Evolutionary conservation across 2,329 filamentous ascomycete genomes (phyloP).

Genomic region (Nannizziopsis arthrosporioides): DNA sequence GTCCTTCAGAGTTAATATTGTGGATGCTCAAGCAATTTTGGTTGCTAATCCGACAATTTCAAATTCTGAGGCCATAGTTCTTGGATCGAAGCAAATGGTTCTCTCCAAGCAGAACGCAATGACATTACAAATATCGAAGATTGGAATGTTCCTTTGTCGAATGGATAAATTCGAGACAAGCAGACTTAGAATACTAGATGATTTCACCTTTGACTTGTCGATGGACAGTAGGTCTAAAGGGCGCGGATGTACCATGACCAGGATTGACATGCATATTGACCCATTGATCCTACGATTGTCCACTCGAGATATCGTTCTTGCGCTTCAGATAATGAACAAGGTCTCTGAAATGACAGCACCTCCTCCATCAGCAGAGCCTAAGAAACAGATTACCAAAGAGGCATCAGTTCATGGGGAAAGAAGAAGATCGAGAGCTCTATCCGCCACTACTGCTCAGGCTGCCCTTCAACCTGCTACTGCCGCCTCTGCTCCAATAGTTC

Average conservation of each 20-base stretch:
- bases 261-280: slow-evolving; percentile 77
- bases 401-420: background rate
- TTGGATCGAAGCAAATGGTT: slow-evolving; percentile 86
- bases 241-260: slow-evolving; percentile 52
- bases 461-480: background rate
- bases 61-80: slow-evolving; percentile 88
- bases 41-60: slow-evolving; percentile 86
- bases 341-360: slow-evolving; percentile 70
- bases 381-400: slow-evolving; percentile 10
- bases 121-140: slow-evolving; percentile 82
- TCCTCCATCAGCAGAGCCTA: slow-evolving; percentile 27
- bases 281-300: slow-evolving; percentile 84
- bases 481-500: slow-evolving; percentile 8
- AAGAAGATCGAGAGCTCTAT: slow-evolving; percentile 7
- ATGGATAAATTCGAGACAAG: slow-evolving; percentile 97
- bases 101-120: slow-evolving; percentile 88
- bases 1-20: slow-evolving; percentile 83
- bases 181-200: slow-evolving; percentile 82
- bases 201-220: slow-evolving; percentile 84
- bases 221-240: slow-evolving; percentile 61
- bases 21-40: slow-evolving; percentile 90
- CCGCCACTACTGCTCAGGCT: background rate
- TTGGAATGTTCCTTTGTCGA: slow-evolving; percentile 96
- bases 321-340: slow-evolving; percentile 81
- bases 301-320: slow-evolving; percentile 84